Conservation (phyloP, 1,284 basidiomycete genomes). For the Pterula multifida region DNA sequence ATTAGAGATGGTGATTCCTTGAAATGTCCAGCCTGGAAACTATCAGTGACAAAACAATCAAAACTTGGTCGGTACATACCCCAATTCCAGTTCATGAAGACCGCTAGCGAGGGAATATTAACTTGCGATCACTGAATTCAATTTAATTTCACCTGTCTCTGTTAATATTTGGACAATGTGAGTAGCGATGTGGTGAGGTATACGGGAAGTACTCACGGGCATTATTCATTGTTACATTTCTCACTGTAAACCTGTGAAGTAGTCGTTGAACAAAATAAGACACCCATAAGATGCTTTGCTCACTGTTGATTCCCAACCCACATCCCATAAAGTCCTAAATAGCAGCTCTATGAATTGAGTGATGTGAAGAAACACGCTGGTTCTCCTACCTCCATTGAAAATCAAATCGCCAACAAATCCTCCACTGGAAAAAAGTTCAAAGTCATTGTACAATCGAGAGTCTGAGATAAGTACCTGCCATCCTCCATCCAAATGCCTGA, state of each 20-base stretch:
- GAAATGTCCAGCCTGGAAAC: constrained; percentile 46
- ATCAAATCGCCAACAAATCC: constrained; percentile 64
- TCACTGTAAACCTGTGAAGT: not conserved
- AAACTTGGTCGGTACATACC: constrained; percentile 19
- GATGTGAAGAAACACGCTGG: not conserved
- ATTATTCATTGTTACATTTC: not conserved
- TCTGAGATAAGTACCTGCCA: constrained; percentile 27
- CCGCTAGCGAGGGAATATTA: constrained; percentile 9
- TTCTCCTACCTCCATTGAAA: constrained; percentile 43
- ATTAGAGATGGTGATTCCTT: constrained; percentile 47
- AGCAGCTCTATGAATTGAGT: not conserved
- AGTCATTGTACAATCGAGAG: not conserved
- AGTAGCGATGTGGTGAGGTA: not conserved
- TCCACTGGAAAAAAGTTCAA: constrained; percentile 26
- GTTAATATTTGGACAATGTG: no score
- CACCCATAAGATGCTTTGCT: not conserved
- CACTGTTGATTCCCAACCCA: constrained; percentile 65
- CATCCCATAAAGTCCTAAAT: constrained; percentile 29
- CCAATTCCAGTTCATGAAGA: constrained; percentile 41
- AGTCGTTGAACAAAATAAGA: not conserved
- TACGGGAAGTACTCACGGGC: not conserved
- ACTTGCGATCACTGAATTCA: not conserved
- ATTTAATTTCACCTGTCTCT: not conserved
- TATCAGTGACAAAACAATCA: not conserved
- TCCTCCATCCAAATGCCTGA: constrained; percentile 55